A percentile compares a stretch with the other conserved stretches of the same genome.
Conservation (phyloP, 1,139 yeast genomes). For the Sugiyamaella japonica region DNA sequence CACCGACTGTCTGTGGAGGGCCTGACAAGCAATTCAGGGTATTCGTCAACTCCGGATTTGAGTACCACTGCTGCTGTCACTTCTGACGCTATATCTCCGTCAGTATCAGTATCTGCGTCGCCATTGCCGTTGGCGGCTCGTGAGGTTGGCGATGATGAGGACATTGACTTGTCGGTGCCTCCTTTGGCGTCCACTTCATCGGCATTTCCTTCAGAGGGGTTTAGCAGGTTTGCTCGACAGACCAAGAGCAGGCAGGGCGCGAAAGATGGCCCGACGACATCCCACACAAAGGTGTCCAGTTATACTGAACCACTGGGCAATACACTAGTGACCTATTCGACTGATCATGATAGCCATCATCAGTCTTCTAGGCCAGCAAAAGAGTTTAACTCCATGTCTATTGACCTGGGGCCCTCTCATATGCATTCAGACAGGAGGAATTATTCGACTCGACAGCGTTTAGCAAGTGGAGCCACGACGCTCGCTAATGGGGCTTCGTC, state of each 20-base stretch:
- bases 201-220: slow-evolving; percentile 19
- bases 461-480: slow-evolving; percentile 2
- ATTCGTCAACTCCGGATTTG: slow-evolving; percentile 13
- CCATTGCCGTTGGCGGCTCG: background rate
- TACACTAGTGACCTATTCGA: slow-evolving; percentile 21
- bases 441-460: background rate
- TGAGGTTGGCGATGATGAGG: background rate
- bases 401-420: background rate
- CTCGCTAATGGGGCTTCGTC: slow-evolving; percentile 6
- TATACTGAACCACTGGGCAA: slow-evolving; percentile 20
- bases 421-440: background rate
- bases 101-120: background rate
- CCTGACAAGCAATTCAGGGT: slow-evolving; percentile 1
- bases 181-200: background rate
- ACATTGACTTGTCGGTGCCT: slow-evolving; percentile 2
- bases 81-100: background rate
- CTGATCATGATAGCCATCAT: slow-evolving; percentile 15
- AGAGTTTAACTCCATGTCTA: slow-evolving; percentile 8
- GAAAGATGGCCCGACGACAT: background rate
- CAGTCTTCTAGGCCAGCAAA: background rate
- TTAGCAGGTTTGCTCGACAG: slow-evolving; percentile 1
- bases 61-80: background rate
- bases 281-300: background rate
- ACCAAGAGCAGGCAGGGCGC: background rate
- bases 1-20: background rate